These are phyloP conservation scores for Syzygium syzygioides DNA, from an alignment of 441 rosid genomes.

Conservation along the genomic window DNA sequence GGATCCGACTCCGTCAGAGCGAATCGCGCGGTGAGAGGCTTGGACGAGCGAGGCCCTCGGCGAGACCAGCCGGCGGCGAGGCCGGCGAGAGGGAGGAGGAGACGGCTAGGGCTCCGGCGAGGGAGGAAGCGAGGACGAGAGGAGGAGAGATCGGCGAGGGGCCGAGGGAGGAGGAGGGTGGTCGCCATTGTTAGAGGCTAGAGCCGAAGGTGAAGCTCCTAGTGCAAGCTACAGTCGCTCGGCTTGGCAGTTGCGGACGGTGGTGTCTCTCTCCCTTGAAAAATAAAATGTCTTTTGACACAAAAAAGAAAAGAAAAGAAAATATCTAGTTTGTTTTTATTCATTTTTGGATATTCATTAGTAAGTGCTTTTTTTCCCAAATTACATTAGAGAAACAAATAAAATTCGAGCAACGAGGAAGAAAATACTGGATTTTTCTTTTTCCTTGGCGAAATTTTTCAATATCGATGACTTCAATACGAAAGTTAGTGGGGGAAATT, in stretches of 20 bases:
- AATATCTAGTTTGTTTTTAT: background rate
- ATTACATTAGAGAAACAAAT: background rate
- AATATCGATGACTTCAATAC: background rate
- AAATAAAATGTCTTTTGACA: background rate
- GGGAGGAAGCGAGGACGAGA: background rate
- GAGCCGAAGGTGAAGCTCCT: background rate
- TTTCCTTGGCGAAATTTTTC: background rate
- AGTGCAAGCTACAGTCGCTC: background rate
- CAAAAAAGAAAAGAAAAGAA: background rate
- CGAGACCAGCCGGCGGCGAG: background rate
- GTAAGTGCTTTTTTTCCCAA: background rate
- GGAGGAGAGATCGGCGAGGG: background rate
- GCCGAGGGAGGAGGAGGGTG: background rate
- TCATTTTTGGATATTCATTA: background rate
- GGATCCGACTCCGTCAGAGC: slow-evolving; percentile 81
- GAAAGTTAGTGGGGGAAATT: background rate
- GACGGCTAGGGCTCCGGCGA: background rate
- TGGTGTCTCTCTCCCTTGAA: background rate
- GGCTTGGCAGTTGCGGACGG: background rate
- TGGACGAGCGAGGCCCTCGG: slow-evolving; percentile 8
- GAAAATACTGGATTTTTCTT: background rate
- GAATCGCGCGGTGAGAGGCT: slow-evolving; percentile 25
- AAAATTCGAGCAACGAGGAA: background rate
- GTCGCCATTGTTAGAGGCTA: background rate
- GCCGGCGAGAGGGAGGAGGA: background rate